Percentiles rank a stretch among this genome's conserved stretches.
phyloP scores from a whole-genome alignment of 208 protist species.

The Leishmania mexicana region DNA sequence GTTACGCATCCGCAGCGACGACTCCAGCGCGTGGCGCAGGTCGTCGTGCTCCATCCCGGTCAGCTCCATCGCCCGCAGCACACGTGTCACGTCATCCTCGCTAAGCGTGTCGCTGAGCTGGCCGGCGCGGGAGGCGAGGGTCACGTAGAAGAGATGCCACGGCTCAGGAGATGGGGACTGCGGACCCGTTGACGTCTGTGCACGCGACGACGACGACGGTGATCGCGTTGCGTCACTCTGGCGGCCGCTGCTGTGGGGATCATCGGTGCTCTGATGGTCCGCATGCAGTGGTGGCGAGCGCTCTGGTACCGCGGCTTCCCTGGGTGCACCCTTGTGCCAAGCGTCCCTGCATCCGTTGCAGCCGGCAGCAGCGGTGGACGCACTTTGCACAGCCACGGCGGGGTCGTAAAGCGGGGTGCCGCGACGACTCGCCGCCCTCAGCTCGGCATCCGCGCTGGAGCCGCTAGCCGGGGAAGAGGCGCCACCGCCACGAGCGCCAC shows the following conservation, averaged over 20 bases:
- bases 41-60: conserved; percentile 53
- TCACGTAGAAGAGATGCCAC: conserved; percentile 47
- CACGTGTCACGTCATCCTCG: conserved; percentile 55
- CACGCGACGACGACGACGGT: not conserved
- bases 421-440: not conserved
- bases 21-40: conserved; percentile 60
- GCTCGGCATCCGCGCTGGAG: not conserved
- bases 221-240: not conserved
- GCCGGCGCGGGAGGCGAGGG: conserved; percentile 56
- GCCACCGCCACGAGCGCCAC: too few relatives aligned
- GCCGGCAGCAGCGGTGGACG: not conserved
- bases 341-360: not conserved
- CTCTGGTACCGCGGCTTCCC: not conserved
- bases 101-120: conserved; percentile 52
- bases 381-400: conserved; percentile 11
- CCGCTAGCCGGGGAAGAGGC: not conserved
- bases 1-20: conserved; percentile 59
- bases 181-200: not conserved
- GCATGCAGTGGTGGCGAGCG: not conserved
- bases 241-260: not conserved
- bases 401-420: not conserved
- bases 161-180: not conserved
- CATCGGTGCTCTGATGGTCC: not conserved
- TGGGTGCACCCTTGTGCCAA: not conserved
- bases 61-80: conserved; percentile 66